Evolutionary conservation across 192 early-diverging fungal species (phyloP).

Genomic region (Linnemannia zychae): DNA sequence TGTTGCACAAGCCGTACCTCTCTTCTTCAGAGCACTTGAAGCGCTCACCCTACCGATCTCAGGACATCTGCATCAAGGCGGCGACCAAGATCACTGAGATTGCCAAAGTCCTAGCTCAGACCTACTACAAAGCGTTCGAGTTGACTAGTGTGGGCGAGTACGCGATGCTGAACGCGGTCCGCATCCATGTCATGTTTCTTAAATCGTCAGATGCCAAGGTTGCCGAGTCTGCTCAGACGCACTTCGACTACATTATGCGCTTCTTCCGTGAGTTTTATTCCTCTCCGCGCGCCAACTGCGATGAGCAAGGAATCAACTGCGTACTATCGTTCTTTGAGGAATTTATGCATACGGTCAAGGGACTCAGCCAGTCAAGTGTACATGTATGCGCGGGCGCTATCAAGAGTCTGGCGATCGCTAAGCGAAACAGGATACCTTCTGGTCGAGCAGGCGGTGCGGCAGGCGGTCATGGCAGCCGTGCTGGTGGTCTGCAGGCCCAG

Average conservation of each 20-base stretch:
- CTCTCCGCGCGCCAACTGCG: slow-evolving; percentile 34
- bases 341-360: slow-evolving; percentile 57
- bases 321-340: slow-evolving; percentile 55
- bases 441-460: background rate
- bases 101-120: slow-evolving; percentile 43
- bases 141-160: slow-evolving; percentile 50
- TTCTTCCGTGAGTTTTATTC: slow-evolving; percentile 56
- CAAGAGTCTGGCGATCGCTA: slow-evolving; percentile 45
- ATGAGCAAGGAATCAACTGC: slow-evolving; percentile 52
- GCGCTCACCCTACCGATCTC: slow-evolving; percentile 52
- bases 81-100: slow-evolving; percentile 55
- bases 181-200: slow-evolving; percentile 54
- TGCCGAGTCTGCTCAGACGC: slow-evolving; percentile 33
- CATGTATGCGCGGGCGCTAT: slow-evolving; percentile 55
- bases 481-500: slow-evolving; percentile 1
- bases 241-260: slow-evolving; percentile 53
- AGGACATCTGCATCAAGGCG: slow-evolving; percentile 55
- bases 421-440: slow-evolving; percentile 35
- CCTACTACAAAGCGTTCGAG: slow-evolving; percentile 34
- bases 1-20: slow-evolving; percentile 50
- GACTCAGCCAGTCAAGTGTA: slow-evolving; percentile 39
- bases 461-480: background rate
- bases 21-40: slow-evolving; percentile 50
- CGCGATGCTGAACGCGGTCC: slow-evolving; percentile 47
- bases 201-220: slow-evolving; percentile 43